Evolutionary conservation across 2,329 filamentous ascomycete species (phyloP).

Genomic region (Penicillium sp.): DNA sequence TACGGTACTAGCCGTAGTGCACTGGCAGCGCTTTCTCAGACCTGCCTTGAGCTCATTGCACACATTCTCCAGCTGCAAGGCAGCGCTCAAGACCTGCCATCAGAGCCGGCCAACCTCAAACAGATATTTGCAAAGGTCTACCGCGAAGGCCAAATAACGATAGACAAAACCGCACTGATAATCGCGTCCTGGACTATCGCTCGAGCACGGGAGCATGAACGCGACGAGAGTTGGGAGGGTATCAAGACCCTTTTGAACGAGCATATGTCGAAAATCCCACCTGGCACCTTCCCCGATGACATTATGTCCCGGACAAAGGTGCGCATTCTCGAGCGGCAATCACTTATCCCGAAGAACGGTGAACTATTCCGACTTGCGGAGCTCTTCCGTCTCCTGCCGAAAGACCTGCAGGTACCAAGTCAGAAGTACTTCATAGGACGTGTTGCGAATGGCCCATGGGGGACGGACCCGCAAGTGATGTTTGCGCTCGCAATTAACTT

Average conservation of each 20-base stretch:
- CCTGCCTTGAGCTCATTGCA: conserved; percentile 42
- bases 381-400: conserved; percentile 31
- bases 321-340: conserved; percentile 34
- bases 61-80: conserved; percentile 38
- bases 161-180: conserved; percentile 42
- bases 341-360: conserved; percentile 35
- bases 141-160: conserved; percentile 41
- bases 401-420: conserved; percentile 25
- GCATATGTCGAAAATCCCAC: conserved; percentile 32
- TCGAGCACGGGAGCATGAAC: conserved; percentile 32
- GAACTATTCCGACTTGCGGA: conserved; percentile 37
- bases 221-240: conserved; percentile 25
- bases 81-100: conserved; percentile 24
- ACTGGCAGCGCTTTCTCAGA: conserved; percentile 43
- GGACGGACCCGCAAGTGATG: conserved; percentile 19
- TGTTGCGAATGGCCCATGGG: conserved; percentile 18
- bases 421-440: conserved; percentile 20
- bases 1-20: conserved; percentile 41
- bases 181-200: conserved; percentile 42
- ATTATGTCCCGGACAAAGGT: conserved; percentile 31
- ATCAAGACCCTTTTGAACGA: conserved; percentile 29
- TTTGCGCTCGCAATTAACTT: conserved; percentile 36
- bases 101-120: conserved; percentile 38
- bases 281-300: conserved; percentile 29
- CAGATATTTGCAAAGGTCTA: conserved; percentile 44